Conservation (phyloP, 768 basidiomycete species). For the Wakefieldia striispora region DNA sequence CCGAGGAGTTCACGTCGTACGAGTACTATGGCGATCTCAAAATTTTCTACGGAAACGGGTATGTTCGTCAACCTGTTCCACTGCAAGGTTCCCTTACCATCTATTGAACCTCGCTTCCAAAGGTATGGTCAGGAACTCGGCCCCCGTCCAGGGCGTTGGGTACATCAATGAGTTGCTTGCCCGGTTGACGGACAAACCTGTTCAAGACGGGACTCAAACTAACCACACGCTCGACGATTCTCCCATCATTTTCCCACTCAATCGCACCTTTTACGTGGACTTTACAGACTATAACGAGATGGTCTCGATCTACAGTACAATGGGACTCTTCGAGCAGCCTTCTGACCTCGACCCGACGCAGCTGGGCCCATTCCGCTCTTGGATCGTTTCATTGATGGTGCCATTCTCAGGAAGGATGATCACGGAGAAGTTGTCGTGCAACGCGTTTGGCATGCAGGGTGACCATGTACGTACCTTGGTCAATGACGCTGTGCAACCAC, state of each 20-base stretch:
- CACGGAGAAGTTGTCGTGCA: conserved; percentile 61
- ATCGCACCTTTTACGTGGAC: conserved; percentile 67
- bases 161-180: conserved; percentile 86
- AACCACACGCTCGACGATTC: conserved; percentile 68
- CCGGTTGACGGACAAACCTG: conserved; percentile 60
- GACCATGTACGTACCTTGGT: conserved; percentile 69
- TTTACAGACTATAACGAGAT: conserved; percentile 86
- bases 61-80: neutral
- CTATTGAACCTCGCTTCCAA: neutral
- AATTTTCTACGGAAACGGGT: conserved; percentile 78
- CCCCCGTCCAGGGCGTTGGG: conserved; percentile 75
- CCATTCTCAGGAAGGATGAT: conserved; percentile 74
- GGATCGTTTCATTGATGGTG: conserved; percentile 56
- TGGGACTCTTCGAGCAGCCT: conserved; percentile 51
- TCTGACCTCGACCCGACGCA: conserved; percentile 8
- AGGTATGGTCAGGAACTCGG: conserved; percentile 71
- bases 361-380: conserved; percentile 34
- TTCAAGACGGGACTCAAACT: conserved; percentile 69
- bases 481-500: conserved; percentile 64
- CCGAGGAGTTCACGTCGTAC: conserved; percentile 55
- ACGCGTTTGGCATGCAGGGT: conserved; percentile 4
- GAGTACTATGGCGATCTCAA: conserved; percentile 69
- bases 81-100: too few species aligned
- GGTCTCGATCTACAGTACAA: conserved; percentile 64
- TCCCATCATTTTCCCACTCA: conserved; percentile 68